Base-by-base conservation (phyloP, 1,139 yeast genomes). In the Nakaseomyces sp. region DNA sequence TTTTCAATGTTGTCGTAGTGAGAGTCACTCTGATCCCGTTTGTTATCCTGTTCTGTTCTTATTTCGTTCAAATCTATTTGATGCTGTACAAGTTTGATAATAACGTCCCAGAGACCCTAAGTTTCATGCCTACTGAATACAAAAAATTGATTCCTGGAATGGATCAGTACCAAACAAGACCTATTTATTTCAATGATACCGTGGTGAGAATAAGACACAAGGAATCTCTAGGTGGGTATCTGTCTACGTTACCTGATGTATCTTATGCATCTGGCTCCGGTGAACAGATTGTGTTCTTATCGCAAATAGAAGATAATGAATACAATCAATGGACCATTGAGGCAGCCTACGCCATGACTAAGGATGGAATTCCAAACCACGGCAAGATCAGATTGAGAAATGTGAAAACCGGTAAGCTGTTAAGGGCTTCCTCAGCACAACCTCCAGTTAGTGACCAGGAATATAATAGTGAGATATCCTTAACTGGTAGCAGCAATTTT, bases 371-470 rank as follows among this genome's bases (percentile, higher is more conserved):
- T 30, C 58, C 69, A 30, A 71, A 75, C 50, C 77, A 77, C 6
- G 76, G 71, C 40, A 64, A 64, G 6, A 64, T 85, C n/a, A 68
- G 78, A 46, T 60, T 87, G 16, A 77, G 73, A 61, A 95, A 87
- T 55, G 71, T 71, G 43, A 52, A 55, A 2, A 80, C 95, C 0
- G 76, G 80, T 5, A 72, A 73, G 45, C 74, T 77, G 40, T 65
- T 87, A 30, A 76, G 77, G 43, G 80, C 81, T 5, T 74, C 66
- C 8, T 74, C 77, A 36, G 65, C 70, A 2, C 72, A 81, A 47
- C 91, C 95, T 0, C 94, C 94, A 5, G 71, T 84, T 22, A 75
- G 88, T 2, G 93, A 84, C 52, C 85, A 81, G 56, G 95, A 86
- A 35, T 84, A 85, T 57, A 79, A 86, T 52, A 73, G 69, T 49